These are phyloP conservation scores for Omphalea diandra DNA, from an alignment of 441 rosid genomes.

Conservation along the genomic window DNA sequence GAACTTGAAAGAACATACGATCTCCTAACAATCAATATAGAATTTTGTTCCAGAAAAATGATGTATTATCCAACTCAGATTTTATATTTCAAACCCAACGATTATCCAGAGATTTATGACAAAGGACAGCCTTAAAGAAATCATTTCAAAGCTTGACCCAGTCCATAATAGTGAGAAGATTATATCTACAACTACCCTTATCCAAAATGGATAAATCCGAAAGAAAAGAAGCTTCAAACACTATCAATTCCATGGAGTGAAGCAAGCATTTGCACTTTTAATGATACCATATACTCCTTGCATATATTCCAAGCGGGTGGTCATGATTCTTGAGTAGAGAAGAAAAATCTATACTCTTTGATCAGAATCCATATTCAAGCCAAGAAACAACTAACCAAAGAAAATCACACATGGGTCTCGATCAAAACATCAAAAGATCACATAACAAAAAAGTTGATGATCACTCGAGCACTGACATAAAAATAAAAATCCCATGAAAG, in stretches of 20 bases:
- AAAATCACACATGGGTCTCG: background rate
- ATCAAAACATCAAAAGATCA: conserved; percentile 1
- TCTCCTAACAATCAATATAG: background rate
- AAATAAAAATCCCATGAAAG: background rate
- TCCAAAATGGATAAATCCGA: background rate
- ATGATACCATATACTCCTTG: background rate
- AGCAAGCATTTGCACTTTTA: background rate
- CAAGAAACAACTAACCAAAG: background rate
- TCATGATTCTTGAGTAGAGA: background rate
- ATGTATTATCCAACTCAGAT: background rate
- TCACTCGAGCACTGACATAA: too few species aligned
- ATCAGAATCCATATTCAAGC: background rate
- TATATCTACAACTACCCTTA: background rate
- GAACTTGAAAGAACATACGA: too few species aligned
- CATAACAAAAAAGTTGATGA: conserved; percentile 8
- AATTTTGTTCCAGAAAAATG: background rate
- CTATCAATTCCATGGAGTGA: background rate
- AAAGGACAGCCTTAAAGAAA: too few species aligned
- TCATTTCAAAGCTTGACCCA: background rate
- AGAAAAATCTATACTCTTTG: background rate
- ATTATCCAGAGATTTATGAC: background rate
- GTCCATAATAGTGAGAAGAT: background rate
- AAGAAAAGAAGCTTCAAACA: background rate
- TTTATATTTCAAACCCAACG: background rate
- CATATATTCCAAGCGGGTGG: background rate